phyloP scores from a whole-genome alignment of 805 yeast species.

The Saturnispora kantuleensis region DNA sequence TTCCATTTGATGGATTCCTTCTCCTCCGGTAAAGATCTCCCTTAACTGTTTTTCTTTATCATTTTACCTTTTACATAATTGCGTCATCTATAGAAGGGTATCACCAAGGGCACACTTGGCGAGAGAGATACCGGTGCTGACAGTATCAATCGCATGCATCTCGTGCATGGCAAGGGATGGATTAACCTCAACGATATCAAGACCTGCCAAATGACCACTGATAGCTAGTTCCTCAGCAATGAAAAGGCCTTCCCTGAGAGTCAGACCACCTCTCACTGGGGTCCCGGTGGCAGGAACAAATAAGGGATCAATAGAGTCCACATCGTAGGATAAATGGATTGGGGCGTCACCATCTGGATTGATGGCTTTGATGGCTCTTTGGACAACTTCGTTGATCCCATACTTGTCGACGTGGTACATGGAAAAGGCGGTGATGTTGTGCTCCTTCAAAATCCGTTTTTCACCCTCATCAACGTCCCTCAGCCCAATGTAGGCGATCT shows the following conservation, averaged over 20 bases:
- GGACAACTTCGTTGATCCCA: slow-evolving; percentile 86
- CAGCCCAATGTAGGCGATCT: slow-evolving; percentile 86
- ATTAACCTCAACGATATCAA: slow-evolving; percentile 91
- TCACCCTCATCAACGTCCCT: slow-evolving; percentile 90
- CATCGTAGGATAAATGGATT: slow-evolving; percentile 86
- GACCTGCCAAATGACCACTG: slow-evolving; percentile 76
- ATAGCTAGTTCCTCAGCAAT: slow-evolving; percentile 87
- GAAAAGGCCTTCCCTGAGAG: slow-evolving; percentile 89
- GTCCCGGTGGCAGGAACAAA: slow-evolving; percentile 97
- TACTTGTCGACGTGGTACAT: slow-evolving; percentile 95
- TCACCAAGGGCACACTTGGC: slow-evolving; percentile 94
- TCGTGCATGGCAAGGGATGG: slow-evolving; percentile 79
- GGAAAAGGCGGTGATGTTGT: slow-evolving; percentile 74
- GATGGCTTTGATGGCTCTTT: slow-evolving; percentile 75
- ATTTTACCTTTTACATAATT: no score
- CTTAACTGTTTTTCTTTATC: no score
- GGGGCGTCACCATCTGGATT: slow-evolving; percentile 66
- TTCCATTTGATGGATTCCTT: no score
- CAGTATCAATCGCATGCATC: slow-evolving; percentile 69
- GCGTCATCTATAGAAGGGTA: slow-evolving; percentile 45
- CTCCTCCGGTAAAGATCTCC: not conserved
- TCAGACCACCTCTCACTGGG: slow-evolving; percentile 91
- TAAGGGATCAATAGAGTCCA: slow-evolving; percentile 92
- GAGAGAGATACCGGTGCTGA: slow-evolving; percentile 81
- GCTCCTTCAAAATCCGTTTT: slow-evolving; percentile 57